Percentiles rank a stretch among this genome's conserved stretches.
Conservation (phyloP, 768 basidiomycete species). For the Tricholoma hemisulphureum region DNA sequence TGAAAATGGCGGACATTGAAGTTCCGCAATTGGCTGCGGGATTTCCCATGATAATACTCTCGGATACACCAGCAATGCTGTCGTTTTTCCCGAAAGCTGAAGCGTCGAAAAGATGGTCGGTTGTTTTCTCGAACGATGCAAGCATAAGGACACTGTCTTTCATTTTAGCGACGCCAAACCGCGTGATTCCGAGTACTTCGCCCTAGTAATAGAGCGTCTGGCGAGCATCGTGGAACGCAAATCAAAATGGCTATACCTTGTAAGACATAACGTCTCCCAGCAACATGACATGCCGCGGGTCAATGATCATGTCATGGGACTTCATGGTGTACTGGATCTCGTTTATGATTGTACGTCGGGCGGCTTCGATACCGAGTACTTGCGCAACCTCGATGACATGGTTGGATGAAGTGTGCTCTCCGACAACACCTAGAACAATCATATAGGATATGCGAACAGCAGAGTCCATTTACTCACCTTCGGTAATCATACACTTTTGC, state of each 20-base stretch:
- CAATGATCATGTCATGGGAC: conserved; percentile 97
- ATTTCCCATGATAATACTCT: conserved; percentile 99
- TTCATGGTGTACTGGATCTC: conserved; percentile 98
- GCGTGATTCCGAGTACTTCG: conserved; percentile 96
- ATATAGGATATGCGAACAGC: background rate
- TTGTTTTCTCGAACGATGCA: conserved; percentile 99
- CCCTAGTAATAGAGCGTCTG: conserved; percentile 54
- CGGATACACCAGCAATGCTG: conserved; percentile 93
- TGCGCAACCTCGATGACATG: conserved; percentile 95
- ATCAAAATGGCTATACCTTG: conserved; percentile 58
- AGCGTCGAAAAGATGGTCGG: conserved; percentile 98
- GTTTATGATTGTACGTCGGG: conserved; percentile 89
- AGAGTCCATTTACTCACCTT: conserved; percentile 52
- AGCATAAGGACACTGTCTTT: conserved; percentile 99
- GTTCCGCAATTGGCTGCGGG: conserved; percentile 93
- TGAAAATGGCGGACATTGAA: conserved; percentile 63
- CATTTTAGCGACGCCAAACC: conserved; percentile 99
- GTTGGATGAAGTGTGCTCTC: conserved; percentile 90
- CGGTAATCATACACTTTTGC: conserved; percentile 95
- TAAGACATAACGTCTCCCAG: conserved; percentile 98
- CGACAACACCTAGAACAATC: conserved; percentile 73
- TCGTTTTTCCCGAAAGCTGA: conserved; percentile 96
- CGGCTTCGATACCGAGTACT: conserved; percentile 98
- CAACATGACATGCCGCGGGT: conserved; percentile 97
- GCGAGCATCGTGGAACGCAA: background rate